Evolutionary conservation across 768 basidiomycete species (phyloP).

Genomic region (Leccinum ochraceum): DNA sequence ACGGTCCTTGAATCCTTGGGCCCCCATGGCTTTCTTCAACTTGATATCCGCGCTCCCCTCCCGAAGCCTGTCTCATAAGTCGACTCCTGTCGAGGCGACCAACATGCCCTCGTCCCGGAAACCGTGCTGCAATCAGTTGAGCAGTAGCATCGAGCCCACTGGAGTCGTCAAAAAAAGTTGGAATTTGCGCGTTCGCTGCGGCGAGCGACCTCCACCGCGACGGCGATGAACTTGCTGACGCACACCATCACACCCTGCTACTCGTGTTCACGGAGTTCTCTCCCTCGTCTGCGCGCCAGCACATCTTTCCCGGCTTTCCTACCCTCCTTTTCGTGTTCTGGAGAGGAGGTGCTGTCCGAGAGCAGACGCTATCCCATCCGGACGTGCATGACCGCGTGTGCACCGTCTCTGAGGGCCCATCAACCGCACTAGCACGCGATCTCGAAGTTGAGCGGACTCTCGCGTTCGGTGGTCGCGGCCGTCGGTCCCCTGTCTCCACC

Average conservation of each 20-base stretch:
- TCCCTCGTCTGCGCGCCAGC: not conserved
- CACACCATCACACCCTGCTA: slow-evolving; percentile 11
- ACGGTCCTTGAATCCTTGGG: too few species aligned
- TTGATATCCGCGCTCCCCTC: not conserved
- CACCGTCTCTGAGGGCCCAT: not conserved
- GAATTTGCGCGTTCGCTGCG: slow-evolving; percentile 1
- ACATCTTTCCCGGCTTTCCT: not conserved
- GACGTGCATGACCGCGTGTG: not conserved
- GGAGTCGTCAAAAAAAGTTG: slow-evolving; percentile 12
- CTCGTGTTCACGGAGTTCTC: not conserved
- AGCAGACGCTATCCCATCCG: not conserved
- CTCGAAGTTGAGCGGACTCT: not conserved
- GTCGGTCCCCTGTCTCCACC: not conserved
- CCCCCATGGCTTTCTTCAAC: slow-evolving; percentile 10
- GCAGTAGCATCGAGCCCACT: not conserved
- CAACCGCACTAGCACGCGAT: not conserved
- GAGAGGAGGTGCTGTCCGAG: not conserved
- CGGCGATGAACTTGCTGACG: not conserved
- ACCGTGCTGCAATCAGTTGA: not conserved
- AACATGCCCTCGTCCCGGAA: slow-evolving; percentile 3
- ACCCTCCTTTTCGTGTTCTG: not conserved
- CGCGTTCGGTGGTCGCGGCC: not conserved
- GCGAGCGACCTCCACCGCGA: not conserved
- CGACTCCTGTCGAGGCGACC: slow-evolving; percentile 1
- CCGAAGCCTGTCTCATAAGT: not conserved